Evolutionary conservation across 495 filamentous ascomycete genomes (phyloP), one percentile per base, ranked within the genome.

Genomic region (Trichoderma erinaceum): DNA sequence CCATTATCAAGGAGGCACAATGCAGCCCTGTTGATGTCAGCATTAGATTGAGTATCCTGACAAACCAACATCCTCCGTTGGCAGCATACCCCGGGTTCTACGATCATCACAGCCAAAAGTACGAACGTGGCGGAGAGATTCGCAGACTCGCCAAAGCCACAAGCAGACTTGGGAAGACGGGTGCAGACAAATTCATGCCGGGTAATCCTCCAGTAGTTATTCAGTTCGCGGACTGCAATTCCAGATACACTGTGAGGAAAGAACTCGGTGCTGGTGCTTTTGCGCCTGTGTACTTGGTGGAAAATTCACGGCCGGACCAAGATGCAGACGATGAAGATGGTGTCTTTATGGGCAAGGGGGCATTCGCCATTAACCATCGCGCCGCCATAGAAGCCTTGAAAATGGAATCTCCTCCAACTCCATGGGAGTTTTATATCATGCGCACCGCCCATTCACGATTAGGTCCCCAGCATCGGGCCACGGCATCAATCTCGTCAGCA

Each of bases 361-460:
- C 79, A 48, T 75, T 75, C 63, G 77, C 80, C 1, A 77, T 78
- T 8, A 71, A 72, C 41, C 74, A 71, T 18, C 85, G 89, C 15
- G 78, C 82, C 65, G 69, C 76, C 10, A 84, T 93, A 23, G 92
- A 97, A 76, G 95, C 95, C 1, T 80, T 99, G 70, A 99, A 99
- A 76, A 90, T 96, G 84, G 95, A 99, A 75, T 72, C 80, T 41
- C 92, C 93, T 4, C 92, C 93, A 0, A 88, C 86, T 16, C 79
- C 91, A 1, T 99, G 96, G 95, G 95, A 99, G 74, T 99, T 97
- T 76, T 90, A 97, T 77, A 96, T 99, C 78, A 94, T 97, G 80
- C 88, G 90, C 1, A 86, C 90, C 32, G 86, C 91, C 2, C 87
- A 92, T 65, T 80, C 85, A 0, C 90, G 95, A 7, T 82, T 98